Evolutionary conservation across 2,329 filamentous ascomycete genomes (phyloP).

Genomic region (Cryphonectria carpinicola): DNA sequence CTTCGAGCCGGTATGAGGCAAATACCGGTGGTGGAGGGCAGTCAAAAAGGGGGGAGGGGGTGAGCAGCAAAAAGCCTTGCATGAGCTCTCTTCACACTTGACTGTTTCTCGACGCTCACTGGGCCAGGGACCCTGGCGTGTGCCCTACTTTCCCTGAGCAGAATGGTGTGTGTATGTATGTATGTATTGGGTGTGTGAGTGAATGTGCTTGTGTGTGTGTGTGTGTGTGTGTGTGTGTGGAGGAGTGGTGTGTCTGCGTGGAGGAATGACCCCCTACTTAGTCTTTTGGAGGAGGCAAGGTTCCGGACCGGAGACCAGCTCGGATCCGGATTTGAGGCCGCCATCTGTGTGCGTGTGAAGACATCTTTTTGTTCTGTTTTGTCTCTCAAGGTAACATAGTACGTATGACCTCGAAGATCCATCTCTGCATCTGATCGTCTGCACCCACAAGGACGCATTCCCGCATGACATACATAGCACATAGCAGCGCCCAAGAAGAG

Average conservation of each 20-base stretch:
- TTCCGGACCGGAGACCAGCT: neutral
- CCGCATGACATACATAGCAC: neutral
- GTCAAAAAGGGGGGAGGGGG: neutral
- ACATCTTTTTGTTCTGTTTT: neutral
- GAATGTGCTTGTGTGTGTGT: neutral
- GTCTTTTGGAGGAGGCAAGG: neutral
- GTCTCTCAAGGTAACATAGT: neutral
- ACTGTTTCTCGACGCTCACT: neutral
- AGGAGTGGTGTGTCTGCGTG: neutral
- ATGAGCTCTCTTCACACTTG: neutral
- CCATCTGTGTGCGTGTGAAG: no score
- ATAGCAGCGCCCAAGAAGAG: neutral
- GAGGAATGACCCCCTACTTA: neutral
- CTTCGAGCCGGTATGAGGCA: conserved; percentile 12
- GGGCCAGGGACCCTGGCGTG: neutral
- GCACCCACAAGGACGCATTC: neutral
- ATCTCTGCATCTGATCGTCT: neutral
- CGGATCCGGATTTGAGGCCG: conserved; percentile 3
- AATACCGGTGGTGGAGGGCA: neutral
- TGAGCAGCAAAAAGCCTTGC: neutral
- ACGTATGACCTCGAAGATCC: neutral
- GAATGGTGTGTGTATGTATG: neutral
- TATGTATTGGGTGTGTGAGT: neutral
- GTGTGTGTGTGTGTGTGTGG: neutral
- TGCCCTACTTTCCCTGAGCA: neutral